A percentile compares a stretch with the other conserved stretches of the same genome.
These are phyloP conservation scores for Coemansia sp. DNA, from an alignment of 192 early-diverging fungal species.

Conservation along the genomic window DNA sequence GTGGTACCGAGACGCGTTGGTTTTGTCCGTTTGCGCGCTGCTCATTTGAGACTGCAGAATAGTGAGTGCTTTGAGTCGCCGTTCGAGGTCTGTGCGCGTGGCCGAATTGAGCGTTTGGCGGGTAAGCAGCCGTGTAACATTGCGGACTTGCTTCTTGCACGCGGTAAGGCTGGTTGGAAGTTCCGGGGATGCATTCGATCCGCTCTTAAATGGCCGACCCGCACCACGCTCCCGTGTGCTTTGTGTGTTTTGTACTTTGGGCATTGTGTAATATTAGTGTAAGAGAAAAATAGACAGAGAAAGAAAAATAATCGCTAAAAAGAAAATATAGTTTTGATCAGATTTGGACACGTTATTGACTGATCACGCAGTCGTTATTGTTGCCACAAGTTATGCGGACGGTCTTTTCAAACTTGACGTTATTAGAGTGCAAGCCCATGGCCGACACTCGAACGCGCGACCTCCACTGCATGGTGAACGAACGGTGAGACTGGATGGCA, in stretches of 20 bases:
- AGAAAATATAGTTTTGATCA: constrained; percentile 4
- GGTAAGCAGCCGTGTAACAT: constrained; percentile 24
- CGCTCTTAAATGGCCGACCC: not conserved
- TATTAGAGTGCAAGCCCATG: constrained; percentile 36
- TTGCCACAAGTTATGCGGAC: constrained; percentile 31
- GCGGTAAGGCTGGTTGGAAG: constrained; percentile 28
- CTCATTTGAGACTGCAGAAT: constrained; percentile 22
- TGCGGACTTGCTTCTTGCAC: constrained; percentile 43
- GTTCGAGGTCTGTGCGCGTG: constrained; percentile 30
- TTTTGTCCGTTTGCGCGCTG: constrained; percentile 15
- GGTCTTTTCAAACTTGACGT: constrained; percentile 45
- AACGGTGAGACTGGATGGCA: constrained; percentile 24
- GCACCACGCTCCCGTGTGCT: not conserved
- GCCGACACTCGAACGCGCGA: constrained; percentile 37
- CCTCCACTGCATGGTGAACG: constrained; percentile 48
- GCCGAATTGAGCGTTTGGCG: constrained; percentile 19
- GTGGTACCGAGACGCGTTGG: constrained; percentile 40
- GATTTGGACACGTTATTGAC: not conserved
- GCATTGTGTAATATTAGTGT: constrained; percentile 10
- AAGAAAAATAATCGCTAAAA: not conserved
- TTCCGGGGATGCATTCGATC: not conserved
- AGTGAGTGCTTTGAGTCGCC: constrained; percentile 28
- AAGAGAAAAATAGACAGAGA: constrained; percentile 1
- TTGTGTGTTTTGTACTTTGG: not conserved
- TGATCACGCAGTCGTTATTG: constrained; percentile 25